A percentile compares a stretch with the other conserved stretches of the same genome.
These are phyloP conservation scores for Selaginella tamariscina DNA, from an alignment of 75 land plant species.

Conservation along the genomic window DNA sequence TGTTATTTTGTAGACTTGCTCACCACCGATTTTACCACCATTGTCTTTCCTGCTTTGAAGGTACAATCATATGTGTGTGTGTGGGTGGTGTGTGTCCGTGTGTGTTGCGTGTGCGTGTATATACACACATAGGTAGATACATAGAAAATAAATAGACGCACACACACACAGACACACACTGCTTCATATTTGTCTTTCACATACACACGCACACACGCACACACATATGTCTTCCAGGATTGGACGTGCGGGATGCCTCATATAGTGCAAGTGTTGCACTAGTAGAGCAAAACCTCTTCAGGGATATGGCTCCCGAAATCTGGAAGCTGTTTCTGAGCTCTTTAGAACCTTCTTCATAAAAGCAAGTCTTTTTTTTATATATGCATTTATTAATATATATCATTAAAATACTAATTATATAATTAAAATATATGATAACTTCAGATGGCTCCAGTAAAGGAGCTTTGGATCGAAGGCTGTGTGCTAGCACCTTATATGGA, in stretches of 20 bases:
- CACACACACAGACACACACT: too few species aligned
- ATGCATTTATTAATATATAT: not conserved
- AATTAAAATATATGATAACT: too few species aligned
- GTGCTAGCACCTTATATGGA: not conserved
- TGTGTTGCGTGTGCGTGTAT: too few species aligned
- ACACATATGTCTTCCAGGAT: not conserved
- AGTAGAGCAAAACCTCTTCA: not conserved
- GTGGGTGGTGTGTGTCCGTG: not conserved
- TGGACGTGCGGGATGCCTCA: not conserved
- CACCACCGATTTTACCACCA: not conserved
- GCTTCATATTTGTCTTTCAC: not conserved
- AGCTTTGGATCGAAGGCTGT: not conserved
- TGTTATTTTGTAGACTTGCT: not conserved
- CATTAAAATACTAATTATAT: too few species aligned
- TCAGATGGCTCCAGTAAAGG: not conserved
- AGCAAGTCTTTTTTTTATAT: not conserved
- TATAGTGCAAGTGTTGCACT: not conserved
- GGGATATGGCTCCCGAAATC: not conserved
- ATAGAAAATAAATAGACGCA: too few species aligned
- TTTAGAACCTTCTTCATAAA: not conserved
- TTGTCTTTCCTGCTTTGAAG: not conserved
- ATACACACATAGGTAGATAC: too few species aligned
- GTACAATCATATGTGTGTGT: not conserved
- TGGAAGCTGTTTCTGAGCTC: not conserved
- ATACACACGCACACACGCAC: too few species aligned